Evolutionary conservation across 2,329 filamentous ascomycete species (phyloP).

Genomic region (Hypoxylon sp.): DNA sequence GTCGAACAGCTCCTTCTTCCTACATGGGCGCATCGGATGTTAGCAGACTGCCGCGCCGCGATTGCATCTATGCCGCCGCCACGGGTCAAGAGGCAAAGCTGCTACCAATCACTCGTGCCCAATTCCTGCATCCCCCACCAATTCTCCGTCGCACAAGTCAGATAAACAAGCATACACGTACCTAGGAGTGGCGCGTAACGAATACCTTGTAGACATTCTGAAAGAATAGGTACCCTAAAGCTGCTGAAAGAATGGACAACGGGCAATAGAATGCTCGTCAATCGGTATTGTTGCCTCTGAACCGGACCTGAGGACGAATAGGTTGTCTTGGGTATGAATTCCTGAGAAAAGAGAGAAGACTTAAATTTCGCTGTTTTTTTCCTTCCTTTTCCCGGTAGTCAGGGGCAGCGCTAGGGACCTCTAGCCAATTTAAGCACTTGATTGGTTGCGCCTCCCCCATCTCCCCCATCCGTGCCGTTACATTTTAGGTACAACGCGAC

Average conservation of each 20-base stretch:
- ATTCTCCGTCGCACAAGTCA: not conserved
- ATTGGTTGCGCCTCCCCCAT: not conserved
- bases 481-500: not conserved
- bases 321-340: constrained; percentile 25
- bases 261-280: constrained; percentile 40
- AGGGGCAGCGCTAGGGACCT: constrained; percentile 22
- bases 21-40: constrained; percentile 40
- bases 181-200: constrained; percentile 42
- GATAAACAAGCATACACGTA: constrained; percentile 24
- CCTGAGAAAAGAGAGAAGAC: not conserved
- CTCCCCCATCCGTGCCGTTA: constrained; percentile 4
- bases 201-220: constrained; percentile 40
- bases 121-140: not conserved
- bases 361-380: constrained; percentile 7
- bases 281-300: not conserved
- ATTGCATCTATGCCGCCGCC: not conserved
- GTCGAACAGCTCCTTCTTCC: constrained; percentile 68
- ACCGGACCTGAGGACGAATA: too few relatives aligned
- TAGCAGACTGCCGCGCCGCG: constrained; percentile 1
- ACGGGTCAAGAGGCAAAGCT: not conserved
- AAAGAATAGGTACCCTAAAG: constrained; percentile 12
- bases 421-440: constrained; percentile 12
- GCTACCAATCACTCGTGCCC: not conserved
- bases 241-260: constrained; percentile 39
- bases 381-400: constrained; percentile 29